phyloP scores from a whole-genome alignment of 768 basidiomycete species.

The Leucosporidium yakuticum region DNA sequence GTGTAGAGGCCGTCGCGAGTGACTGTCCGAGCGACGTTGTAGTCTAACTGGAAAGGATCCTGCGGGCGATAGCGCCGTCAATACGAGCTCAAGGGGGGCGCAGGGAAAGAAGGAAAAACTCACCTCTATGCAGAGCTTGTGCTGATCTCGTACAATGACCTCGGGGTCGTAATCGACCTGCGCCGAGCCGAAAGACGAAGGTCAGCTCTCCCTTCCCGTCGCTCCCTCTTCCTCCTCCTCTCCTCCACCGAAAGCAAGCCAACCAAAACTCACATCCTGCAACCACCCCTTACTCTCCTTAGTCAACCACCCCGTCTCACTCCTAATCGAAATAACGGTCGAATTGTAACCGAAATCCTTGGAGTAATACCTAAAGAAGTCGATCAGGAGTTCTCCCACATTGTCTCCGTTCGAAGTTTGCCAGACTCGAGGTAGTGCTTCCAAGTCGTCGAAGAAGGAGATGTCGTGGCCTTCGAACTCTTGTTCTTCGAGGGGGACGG shows the following conservation, averaged over 20 bases:
- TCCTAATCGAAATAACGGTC: slow-evolving; percentile 80
- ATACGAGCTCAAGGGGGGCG: neutral
- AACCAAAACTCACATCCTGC: slow-evolving; percentile 60
- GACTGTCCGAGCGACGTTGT: slow-evolving; percentile 93
- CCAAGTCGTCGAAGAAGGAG: slow-evolving; percentile 97
- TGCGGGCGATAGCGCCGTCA: slow-evolving; percentile 40
- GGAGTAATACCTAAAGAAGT: slow-evolving; percentile 95
- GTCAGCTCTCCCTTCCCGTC: slow-evolving; percentile 4
- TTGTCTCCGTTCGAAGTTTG: slow-evolving; percentile 85
- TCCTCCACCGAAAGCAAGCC: neutral
- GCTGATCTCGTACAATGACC: slow-evolving; percentile 60
- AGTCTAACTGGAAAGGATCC: slow-evolving; percentile 97
- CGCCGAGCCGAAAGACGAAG: slow-evolving; percentile 3
- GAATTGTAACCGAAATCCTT: slow-evolving; percentile 88
- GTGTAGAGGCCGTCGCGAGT: slow-evolving; percentile 94
- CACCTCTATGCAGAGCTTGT: slow-evolving; percentile 93
- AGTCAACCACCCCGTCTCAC: slow-evolving; percentile 65
- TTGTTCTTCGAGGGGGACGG: slow-evolving; percentile 61
- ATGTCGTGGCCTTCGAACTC: slow-evolving; percentile 55
- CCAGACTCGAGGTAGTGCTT: slow-evolving; percentile 84
- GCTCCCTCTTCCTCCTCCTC: neutral
- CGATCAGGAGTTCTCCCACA: slow-evolving; percentile 93
- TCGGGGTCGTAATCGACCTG: slow-evolving; percentile 33
- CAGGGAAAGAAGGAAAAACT: slow-evolving; percentile 21
- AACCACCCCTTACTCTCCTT: slow-evolving; percentile 94